Base-by-base conservation (phyloP, 768 basidiomycete genomes). In the Boletus reticulatus region DNA sequence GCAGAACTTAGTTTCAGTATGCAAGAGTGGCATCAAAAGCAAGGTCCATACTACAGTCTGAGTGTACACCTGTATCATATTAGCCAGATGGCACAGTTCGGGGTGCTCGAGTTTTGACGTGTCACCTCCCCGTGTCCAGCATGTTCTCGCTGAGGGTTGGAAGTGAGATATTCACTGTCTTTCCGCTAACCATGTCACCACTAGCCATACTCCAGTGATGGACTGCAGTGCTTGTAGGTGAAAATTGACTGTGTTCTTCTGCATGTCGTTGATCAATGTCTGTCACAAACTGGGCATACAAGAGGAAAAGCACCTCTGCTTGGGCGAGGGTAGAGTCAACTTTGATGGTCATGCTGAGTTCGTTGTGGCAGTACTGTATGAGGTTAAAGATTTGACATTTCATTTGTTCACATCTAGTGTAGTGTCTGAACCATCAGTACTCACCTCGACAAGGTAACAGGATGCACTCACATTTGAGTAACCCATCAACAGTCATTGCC, bases 321-420 rank as follows among this genome's bases (percentile, higher is more conserved):
- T 98, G 97, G 0, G 93, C 89, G 10, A 99, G 82, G 19, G 97
- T 96, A 1, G 88, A 85, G 69, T 97, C 89, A n/a, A 98, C 82
- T 69, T 98, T 96, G 62, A 99, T 96, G 49, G 94, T 92, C 88
- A 93, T 93, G 73, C 89, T 92, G 58, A 96, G 84, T 63, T 96
- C 92, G 66, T 95, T 96, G 76, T 29, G 22, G 7, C 91, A 92
- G 64, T 95, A 97, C 87, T 67, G 38, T 13, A 34, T 89, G 61
- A 34, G 42, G 27, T 52, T 13, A 10, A 2, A 29, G 32, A 56
- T 31, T 31, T 55, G 2, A 31, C 6, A 41, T 98, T 50, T 62
- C 20, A 52, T 51, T 44, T 24, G 47, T 50, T 34, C 49, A 10
- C 38, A 39, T 29, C 29, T 6, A 50, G 37, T 36, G 29, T 5